These are phyloP conservation scores for Sporobolomyces pararoseus DNA, from an alignment of 768 basidiomycete species.

Conservation along the genomic window DNA sequence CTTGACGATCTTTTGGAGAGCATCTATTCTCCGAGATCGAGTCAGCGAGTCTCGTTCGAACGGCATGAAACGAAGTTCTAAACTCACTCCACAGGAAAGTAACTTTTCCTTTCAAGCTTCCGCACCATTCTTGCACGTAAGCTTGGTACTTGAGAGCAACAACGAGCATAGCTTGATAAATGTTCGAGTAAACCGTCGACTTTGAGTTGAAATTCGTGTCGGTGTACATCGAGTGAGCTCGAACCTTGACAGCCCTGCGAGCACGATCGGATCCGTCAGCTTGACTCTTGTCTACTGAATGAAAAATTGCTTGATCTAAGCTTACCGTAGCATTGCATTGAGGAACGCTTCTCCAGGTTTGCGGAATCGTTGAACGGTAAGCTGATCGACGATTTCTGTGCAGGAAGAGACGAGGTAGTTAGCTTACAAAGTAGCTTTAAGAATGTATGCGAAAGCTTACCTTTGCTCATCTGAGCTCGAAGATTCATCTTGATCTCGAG, in stretches of 20 bases:
- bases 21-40: conserved; percentile 49
- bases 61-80: no score
- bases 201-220: conserved; percentile 67
- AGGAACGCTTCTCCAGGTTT: conserved; percentile 64
- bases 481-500: conserved; percentile 61
- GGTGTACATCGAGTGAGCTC: conserved; percentile 73
- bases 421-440: no score
- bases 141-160: conserved; percentile 80
- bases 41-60: no score
- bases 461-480: conserved; percentile 10
- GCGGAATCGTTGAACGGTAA: conserved; percentile 67
- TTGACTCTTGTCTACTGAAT: neutral
- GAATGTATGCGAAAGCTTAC: conserved; percentile 4
- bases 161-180: conserved; percentile 79
- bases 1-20: conserved; percentile 61
- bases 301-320: neutral
- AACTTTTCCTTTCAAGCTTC: conserved; percentile 28
- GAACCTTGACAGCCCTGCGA: conserved; percentile 64
- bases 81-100: conserved; percentile 60
- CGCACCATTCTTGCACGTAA: conserved; percentile 59
- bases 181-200: conserved; percentile 66
- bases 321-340: conserved; percentile 69
- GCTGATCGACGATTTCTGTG: conserved; percentile 62
- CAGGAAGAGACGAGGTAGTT: no score
- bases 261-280: conserved; percentile 3